phyloP scores from a whole-genome alignment of 176 grass and related monocot species.

The Triticum aestivum region DNA sequence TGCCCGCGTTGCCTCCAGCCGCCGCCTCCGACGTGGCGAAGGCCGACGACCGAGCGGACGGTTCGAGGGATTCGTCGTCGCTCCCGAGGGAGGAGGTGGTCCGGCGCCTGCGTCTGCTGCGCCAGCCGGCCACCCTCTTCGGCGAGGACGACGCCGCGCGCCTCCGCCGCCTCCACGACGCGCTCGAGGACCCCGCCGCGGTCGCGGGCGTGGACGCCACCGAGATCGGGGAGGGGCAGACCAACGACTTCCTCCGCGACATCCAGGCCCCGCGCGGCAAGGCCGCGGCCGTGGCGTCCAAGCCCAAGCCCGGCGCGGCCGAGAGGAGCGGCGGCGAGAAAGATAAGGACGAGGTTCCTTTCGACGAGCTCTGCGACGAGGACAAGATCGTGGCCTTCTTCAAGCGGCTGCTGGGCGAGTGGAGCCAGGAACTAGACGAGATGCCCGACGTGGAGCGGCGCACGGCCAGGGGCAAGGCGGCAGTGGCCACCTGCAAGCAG shows the following conservation, averaged over 20 bases:
- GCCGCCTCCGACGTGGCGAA: not conserved
- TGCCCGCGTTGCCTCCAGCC: not conserved
- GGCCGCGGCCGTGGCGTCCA: not conserved
- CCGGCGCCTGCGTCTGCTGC: slow-evolving; percentile 55
- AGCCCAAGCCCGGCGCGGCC: slow-evolving; percentile 27
- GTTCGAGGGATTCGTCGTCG: not conserved
- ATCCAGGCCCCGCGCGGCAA: slow-evolving; percentile 49
- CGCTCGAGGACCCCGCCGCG: slow-evolving; percentile 44
- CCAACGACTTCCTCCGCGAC: slow-evolving; percentile 82
- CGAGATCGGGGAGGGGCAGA: slow-evolving; percentile 77
- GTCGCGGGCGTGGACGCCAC: slow-evolving; percentile 45
- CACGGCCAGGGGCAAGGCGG: slow-evolving; percentile 72
- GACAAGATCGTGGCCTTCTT: slow-evolving; percentile 80
- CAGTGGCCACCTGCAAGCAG: slow-evolving; percentile 67
- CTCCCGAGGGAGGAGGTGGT: slow-evolving; percentile 64
- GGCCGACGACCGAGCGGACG: not conserved
- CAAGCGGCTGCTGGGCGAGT: slow-evolving; percentile 60
- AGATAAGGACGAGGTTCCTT: slow-evolving; percentile 30
- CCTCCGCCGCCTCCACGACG: slow-evolving; percentile 41
- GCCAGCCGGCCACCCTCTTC: slow-evolving; percentile 64
- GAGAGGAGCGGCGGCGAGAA: slow-evolving; percentile 15
- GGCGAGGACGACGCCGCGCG: slow-evolving; percentile 63
- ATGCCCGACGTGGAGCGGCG: slow-evolving; percentile 64
- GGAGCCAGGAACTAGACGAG: slow-evolving; percentile 65
- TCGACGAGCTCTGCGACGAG: slow-evolving; percentile 72